Conservation (phyloP, 2,329 filamentous ascomycete genomes). For the Pseudonectria foliicola region DNA sequence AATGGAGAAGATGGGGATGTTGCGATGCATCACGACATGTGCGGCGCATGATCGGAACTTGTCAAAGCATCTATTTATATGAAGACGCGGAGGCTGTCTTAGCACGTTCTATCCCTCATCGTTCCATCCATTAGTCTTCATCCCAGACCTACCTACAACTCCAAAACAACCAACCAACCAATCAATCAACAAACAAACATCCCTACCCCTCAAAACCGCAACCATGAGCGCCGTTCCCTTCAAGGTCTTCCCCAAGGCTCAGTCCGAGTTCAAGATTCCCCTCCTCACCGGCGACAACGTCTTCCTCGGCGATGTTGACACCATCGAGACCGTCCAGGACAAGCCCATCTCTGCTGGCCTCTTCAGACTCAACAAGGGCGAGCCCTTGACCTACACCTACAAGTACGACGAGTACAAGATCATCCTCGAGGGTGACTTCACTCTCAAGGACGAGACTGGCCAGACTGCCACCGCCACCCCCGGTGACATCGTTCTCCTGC, state of each 20-base stretch:
- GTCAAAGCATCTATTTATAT: too few species aligned
- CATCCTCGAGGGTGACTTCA: constrained; percentile 60
- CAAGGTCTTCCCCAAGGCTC: constrained; percentile 42
- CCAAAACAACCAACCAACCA: too few species aligned
- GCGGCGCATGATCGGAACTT: too few species aligned
- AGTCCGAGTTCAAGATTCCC: constrained; percentile 54
- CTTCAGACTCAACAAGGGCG: constrained; percentile 61
- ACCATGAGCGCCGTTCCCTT: constrained; percentile 41
- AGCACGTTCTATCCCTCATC: too few species aligned
- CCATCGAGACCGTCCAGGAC: constrained; percentile 46
- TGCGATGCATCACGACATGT: too few species aligned
- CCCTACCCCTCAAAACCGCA: neutral
- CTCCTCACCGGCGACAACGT: constrained; percentile 63
- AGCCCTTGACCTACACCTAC: constrained; percentile 61
- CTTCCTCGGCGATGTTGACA: constrained; percentile 56
- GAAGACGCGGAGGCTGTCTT: too few species aligned
- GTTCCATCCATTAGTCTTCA: too few species aligned
- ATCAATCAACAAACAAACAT: neutral
- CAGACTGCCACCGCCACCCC: constrained; percentile 49
- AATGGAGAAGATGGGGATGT: too few species aligned
- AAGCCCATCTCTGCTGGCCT: constrained; percentile 58
- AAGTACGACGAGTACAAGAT: constrained; percentile 70
- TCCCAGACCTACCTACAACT: too few species aligned
- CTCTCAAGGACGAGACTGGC: constrained; percentile 57
- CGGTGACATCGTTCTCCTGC: constrained; percentile 64